A percentile compares a stretch with the other conserved stretches of the same genome.
Evolutionary conservation across 306 rosid species (phyloP).

Genomic region (Malus orientalis): DNA sequence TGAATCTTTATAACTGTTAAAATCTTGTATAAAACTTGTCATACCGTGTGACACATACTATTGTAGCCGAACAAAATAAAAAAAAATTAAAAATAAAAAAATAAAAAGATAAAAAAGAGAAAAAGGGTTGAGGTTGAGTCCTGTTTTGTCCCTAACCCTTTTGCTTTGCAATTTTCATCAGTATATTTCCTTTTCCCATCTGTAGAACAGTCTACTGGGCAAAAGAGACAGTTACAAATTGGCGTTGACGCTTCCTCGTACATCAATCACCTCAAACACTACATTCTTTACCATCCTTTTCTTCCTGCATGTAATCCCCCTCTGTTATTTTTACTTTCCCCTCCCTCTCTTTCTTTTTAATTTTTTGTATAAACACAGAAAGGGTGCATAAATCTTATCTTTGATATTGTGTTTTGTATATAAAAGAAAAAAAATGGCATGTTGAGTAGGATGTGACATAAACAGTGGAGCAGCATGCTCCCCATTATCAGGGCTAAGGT

Average conservation of each 20-base stretch:
- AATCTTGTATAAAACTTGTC: not conserved
- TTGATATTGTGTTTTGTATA: not conserved
- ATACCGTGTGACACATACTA: no score
- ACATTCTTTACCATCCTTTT: not conserved
- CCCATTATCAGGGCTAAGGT: not conserved
- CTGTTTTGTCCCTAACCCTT: not conserved
- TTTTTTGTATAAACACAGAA: not conserved
- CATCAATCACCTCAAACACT: conserved; percentile 12
- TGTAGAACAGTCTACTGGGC: conserved; percentile 10
- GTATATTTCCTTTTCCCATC: conserved; percentile 29
- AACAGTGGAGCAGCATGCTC: not conserved
- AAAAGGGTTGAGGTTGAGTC: conserved; percentile 3
- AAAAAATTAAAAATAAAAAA: no score
- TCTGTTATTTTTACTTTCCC: not conserved
- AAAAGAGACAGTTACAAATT: conserved; percentile 41
- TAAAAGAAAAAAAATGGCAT: not conserved
- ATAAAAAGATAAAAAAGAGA: not conserved
- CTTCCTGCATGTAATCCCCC: not conserved
- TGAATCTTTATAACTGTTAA: no score
- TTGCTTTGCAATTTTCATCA: conserved; percentile 20
- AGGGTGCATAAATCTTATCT: not conserved
- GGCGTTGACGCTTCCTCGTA: conserved; percentile 48
- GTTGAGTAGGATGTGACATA: not conserved
- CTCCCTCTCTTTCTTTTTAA: not conserved
- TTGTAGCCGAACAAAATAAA: not conserved